A percentile compares a stretch with the other conserved stretches of the same genome.
Evolutionary conservation across 2,329 filamentous ascomycete genomes (phyloP).

Genomic region (Fusarium keratoplasticum): DNA sequence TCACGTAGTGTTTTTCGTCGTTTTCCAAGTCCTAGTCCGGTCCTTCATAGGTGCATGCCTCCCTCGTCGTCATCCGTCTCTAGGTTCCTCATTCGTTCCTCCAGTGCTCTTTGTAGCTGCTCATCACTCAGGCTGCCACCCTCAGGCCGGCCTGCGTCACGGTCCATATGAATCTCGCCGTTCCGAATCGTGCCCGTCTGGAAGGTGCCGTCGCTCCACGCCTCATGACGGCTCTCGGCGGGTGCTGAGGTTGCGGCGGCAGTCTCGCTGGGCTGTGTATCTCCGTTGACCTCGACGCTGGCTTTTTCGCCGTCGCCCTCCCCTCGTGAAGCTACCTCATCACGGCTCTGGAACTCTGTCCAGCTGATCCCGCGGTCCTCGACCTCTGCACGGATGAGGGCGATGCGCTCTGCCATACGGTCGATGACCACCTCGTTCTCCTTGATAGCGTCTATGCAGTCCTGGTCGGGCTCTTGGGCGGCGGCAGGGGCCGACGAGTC

Average conservation of each 20-base stretch:
- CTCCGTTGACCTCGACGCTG: constrained; percentile 33
- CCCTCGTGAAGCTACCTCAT: constrained; percentile 54
- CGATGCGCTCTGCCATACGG: constrained; percentile 75
- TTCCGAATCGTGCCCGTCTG: constrained; percentile 68
- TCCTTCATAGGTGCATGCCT: constrained; percentile 69
- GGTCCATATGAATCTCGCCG: constrained; percentile 61
- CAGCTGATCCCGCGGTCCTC: constrained; percentile 67
- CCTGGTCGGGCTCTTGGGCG: constrained; percentile 64
- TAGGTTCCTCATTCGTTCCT: constrained; percentile 63
- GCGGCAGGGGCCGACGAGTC: constrained; percentile 10
- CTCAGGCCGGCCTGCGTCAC: constrained; percentile 32
- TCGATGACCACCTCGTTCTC: constrained; percentile 78
- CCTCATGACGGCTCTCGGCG: constrained; percentile 47
- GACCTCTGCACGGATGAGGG: constrained; percentile 73
- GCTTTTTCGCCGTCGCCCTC: constrained; percentile 26
- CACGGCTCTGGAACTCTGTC: constrained; percentile 65
- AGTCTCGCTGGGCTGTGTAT: constrained; percentile 10
- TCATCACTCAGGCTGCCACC: constrained; percentile 68
- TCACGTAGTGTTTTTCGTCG: constrained; percentile 21
- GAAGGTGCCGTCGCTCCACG: constrained; percentile 74
- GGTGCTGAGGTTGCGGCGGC: not conserved
- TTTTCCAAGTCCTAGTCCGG: not conserved
- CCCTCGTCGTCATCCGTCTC: constrained; percentile 60
- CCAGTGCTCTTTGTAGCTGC: constrained; percentile 66
- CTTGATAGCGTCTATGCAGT: constrained; percentile 78